phyloP scores from a whole-genome alignment of 2,329 filamentous ascomycete species.

The Calonectria honghensis region DNA sequence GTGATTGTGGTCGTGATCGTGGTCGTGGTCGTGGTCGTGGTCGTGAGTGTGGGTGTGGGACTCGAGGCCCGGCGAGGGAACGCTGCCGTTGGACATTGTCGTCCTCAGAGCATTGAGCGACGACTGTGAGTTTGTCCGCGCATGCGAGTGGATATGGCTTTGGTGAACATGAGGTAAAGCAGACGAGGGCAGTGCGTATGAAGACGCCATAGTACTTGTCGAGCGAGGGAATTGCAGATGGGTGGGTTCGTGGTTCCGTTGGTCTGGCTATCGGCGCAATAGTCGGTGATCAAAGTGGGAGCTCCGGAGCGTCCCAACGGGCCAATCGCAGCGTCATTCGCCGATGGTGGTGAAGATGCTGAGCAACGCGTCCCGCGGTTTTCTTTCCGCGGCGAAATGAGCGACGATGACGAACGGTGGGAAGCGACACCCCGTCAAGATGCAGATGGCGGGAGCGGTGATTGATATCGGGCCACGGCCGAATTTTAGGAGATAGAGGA shows the following conservation, averaged over 20 bases:
- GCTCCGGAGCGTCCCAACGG: slow-evolving; percentile 44
- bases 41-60: slow-evolving; percentile 56
- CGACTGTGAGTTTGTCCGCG: slow-evolving; percentile 62
- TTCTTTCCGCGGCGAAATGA: slow-evolving; percentile 30
- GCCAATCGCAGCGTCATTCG: slow-evolving; percentile 55
- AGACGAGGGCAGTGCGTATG: slow-evolving; percentile 72
- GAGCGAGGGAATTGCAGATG: slow-evolving; percentile 27
- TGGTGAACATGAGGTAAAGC: slow-evolving; percentile 69
- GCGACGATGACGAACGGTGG: slow-evolving; percentile 43
- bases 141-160: slow-evolving; percentile 64
- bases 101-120: slow-evolving; percentile 63
- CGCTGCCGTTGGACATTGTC: slow-evolving; percentile 59
- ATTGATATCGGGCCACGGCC: slow-evolving; percentile 45
- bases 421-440: slow-evolving; percentile 45
- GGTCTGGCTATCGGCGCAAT: slow-evolving; percentile 49
- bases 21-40: slow-evolving; percentile 47
- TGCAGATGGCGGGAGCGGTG: slow-evolving; percentile 37
- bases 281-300: slow-evolving; percentile 46
- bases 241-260: slow-evolving; percentile 33
- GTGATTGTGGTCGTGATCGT: slow-evolving; percentile 55
- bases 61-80: slow-evolving; percentile 58
- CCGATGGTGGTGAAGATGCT: slow-evolving; percentile 33
- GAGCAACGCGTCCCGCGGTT: slow-evolving; percentile 41
- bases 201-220: slow-evolving; percentile 66
- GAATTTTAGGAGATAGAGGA: slow-evolving; percentile 49